Percentiles rank a stretch among this genome's conserved stretches.
Evolutionary conservation across 208 protist genomes (phyloP).

Genomic region (Wallacemonas sp.): DNA sequence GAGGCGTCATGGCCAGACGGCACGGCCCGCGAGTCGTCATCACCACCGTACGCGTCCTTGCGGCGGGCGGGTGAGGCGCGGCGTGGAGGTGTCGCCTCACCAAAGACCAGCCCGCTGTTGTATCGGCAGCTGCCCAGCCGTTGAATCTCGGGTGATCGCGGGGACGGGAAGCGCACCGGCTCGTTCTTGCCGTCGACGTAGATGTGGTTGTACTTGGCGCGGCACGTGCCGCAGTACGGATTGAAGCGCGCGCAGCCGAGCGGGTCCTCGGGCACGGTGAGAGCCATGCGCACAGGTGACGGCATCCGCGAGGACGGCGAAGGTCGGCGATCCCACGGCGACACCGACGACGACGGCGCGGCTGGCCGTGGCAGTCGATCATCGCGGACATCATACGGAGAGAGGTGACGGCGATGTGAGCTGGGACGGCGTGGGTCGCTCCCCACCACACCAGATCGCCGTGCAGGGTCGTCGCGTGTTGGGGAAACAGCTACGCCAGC

Average conservation of each 20-base stretch:
- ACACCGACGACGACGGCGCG: not conserved
- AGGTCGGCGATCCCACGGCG: not conserved
- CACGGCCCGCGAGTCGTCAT: not conserved
- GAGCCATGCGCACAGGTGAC: not conserved
- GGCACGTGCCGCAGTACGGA: slow-evolving; percentile 81
- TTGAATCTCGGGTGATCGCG: slow-evolving; percentile 28
- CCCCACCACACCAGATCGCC: no score
- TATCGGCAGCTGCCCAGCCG: slow-evolving; percentile 39
- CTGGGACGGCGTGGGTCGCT: no score
- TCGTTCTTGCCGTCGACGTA: slow-evolving; percentile 54
- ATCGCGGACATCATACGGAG: not conserved
- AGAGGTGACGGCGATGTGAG: not conserved
- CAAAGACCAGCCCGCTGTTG: slow-evolving; percentile 46
- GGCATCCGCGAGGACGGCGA: not conserved
- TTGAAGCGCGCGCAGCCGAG: slow-evolving; percentile 76
- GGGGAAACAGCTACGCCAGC: no score
- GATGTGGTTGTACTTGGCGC: slow-evolving; percentile 69
- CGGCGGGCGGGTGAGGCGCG: no score
- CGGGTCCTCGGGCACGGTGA: slow-evolving; percentile 20
- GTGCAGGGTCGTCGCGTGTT: no score
- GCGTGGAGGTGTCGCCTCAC: slow-evolving; percentile 6
- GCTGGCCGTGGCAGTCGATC: not conserved
- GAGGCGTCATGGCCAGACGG: not conserved
- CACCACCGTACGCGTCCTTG: no score
- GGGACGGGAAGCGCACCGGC: slow-evolving; percentile 46